phyloP scores from a whole-genome alignment of 2,329 filamentous ascomycete species.

The Hypoxylon sp. region DNA sequence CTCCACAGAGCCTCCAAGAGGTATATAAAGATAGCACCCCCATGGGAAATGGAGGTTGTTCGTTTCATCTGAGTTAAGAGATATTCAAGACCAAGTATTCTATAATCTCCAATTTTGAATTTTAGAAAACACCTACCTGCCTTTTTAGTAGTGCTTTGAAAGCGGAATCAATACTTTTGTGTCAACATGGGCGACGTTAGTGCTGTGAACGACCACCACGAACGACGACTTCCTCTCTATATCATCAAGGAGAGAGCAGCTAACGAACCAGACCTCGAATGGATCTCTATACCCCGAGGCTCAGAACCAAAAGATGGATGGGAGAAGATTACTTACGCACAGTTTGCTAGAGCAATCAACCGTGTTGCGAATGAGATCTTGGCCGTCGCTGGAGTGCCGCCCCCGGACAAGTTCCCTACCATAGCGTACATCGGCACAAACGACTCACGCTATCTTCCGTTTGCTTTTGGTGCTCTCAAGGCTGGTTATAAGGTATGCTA shows the following conservation, averaged over 20 bases:
- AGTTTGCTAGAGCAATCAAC: conserved; percentile 60
- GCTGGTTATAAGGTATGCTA: conserved; percentile 54
- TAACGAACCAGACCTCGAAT: conserved; percentile 54
- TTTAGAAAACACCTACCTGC: background rate
- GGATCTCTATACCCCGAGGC: conserved; percentile 55
- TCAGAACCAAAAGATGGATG: conserved; percentile 59
- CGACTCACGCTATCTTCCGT: conserved; percentile 51
- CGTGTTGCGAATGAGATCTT: conserved; percentile 56
- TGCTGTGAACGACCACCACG: conserved; percentile 1
- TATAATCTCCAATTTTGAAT: conserved; percentile 5
- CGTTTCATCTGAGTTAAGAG: background rate
- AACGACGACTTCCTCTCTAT: conserved; percentile 55
- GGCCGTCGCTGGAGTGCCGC: conserved; percentile 20
- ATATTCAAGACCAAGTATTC: background rate
- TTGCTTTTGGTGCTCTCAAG: conserved; percentile 49
- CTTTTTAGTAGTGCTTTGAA: background rate
- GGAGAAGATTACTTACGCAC: conserved; percentile 55
- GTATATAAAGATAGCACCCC: conserved; percentile 8
- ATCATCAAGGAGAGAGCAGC: conserved; percentile 58
- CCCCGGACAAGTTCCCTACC: conserved; percentile 53
- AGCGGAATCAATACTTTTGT: background rate
- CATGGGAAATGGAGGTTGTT: background rate
- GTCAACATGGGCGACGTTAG: conserved; percentile 15
- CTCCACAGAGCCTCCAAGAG: background rate
- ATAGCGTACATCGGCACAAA: conserved; percentile 63